phyloP scores from a whole-genome alignment of 164 flowering plant genomes.

The Magnolia kwangsiensis region DNA sequence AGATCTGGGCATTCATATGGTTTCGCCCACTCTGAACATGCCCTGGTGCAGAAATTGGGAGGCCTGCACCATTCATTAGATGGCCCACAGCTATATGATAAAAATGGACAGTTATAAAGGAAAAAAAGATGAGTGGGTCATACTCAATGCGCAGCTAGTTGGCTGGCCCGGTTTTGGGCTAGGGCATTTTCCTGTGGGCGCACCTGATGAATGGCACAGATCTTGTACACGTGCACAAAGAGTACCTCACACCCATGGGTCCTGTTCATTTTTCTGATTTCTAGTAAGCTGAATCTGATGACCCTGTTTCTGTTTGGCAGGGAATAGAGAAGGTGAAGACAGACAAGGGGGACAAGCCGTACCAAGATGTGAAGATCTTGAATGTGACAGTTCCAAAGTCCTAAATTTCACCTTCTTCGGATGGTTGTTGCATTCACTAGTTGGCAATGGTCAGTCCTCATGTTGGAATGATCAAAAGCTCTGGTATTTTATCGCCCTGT shows the following conservation, averaged over 20 bases:
- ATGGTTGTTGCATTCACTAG: background rate
- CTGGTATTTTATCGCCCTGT: background rate
- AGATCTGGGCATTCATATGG: background rate
- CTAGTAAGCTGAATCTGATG: background rate
- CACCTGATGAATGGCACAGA: too few relatives aligned
- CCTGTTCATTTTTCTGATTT: background rate
- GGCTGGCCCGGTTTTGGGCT: too few relatives aligned
- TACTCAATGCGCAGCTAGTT: too few relatives aligned
- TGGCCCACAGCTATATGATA: too few relatives aligned
- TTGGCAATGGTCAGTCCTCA: background rate
- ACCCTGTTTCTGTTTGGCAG: slow-evolving; percentile 31
- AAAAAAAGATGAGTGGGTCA: too few relatives aligned
- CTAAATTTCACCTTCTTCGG: background rate
- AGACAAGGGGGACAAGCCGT: slow-evolving; percentile 81
- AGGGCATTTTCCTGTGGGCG: too few relatives aligned
- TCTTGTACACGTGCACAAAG: too few relatives aligned
- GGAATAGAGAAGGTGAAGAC: slow-evolving; percentile 96
- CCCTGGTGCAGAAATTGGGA: background rate
- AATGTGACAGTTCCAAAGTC: slow-evolving; percentile 93
- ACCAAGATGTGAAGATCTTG: slow-evolving; percentile 89
- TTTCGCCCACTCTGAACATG: background rate
- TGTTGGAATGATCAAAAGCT: background rate
- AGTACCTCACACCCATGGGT: background rate
- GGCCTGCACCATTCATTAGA: too few relatives aligned
- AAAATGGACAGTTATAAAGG: too few relatives aligned